Evolutionary conservation across 2,329 filamentous ascomycete genomes (phyloP).

Genomic region (Colletotrichum incanum): DNA sequence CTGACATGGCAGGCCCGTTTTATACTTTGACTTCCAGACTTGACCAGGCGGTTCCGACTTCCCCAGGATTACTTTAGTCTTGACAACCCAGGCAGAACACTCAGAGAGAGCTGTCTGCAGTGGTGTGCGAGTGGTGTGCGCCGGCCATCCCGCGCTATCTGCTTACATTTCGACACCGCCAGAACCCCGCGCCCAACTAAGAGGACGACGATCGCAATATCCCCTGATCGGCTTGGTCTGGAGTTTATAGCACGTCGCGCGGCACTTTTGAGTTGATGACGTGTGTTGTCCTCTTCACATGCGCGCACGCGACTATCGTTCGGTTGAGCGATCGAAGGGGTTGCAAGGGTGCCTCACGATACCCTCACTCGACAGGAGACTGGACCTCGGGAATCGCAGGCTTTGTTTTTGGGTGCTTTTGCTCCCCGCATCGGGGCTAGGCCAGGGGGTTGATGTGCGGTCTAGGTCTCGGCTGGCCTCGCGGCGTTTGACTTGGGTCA

Average conservation of each 20-base stretch:
- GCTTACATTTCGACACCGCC: constrained; percentile 1
- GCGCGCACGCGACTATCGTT: constrained; percentile 31
- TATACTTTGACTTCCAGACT: constrained; percentile 9
- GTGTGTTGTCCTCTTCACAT: constrained; percentile 35
- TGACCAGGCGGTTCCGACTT: constrained; percentile 16
- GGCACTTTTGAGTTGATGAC: constrained; percentile 37
- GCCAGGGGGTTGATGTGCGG: constrained; percentile 3
- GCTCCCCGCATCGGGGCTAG: background rate
- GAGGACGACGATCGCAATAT: constrained; percentile 35
- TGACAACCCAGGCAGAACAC: constrained; percentile 1
- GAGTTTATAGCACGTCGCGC: constrained; percentile 25
- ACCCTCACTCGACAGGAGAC: background rate
- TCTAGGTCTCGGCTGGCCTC: background rate
- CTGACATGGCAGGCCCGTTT: constrained; percentile 24
- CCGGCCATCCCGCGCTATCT: constrained; percentile 1
- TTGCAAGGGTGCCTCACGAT: constrained; percentile 5
- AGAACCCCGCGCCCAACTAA: constrained; percentile 19
- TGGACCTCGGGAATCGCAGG: constrained; percentile 3
- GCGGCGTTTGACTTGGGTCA: background rate
- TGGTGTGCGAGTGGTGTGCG: background rate
- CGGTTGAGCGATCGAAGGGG: constrained; percentile 1
- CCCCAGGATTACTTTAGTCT: constrained; percentile 19
- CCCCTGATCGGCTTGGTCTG: constrained; percentile 2
- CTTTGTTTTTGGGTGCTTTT: constrained; percentile 5
- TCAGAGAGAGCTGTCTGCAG: background rate